Conservation (phyloP, 805 yeast genomes). For the Candida endomychidarum region DNA sequence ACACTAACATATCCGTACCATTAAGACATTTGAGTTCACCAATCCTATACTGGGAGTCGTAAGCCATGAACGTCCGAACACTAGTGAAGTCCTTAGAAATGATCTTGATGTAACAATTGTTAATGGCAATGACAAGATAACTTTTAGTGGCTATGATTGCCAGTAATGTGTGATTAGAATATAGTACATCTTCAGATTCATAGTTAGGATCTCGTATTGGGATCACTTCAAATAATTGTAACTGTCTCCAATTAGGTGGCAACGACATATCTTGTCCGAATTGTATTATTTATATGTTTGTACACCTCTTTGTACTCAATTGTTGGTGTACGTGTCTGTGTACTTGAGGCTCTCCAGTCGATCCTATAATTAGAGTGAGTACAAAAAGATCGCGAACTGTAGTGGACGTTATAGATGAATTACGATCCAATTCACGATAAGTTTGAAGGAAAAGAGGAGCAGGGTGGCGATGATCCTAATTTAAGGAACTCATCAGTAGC, state of each 20-base stretch:
- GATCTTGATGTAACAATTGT: conserved; percentile 53
- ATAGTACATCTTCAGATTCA: conserved; percentile 61
- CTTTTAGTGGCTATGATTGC: conserved; percentile 60
- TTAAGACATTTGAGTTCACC: conserved; percentile 53
- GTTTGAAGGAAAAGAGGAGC: conserved; percentile 16
- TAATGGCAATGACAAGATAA: conserved; percentile 59
- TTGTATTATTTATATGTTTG: neutral
- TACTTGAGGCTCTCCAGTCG: no score
- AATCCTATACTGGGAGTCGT: conserved; percentile 63
- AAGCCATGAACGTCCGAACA: conserved; percentile 56
- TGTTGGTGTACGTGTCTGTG: neutral
- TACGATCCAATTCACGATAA: conserved; percentile 47
- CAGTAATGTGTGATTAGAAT: conserved; percentile 74
- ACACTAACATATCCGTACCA: conserved; percentile 54
- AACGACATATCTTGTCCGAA: conserved; percentile 12
- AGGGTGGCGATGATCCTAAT: neutral
- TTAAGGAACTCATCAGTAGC: no score
- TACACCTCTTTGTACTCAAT: neutral
- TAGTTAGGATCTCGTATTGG: conserved; percentile 84
- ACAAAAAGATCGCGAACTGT: neutral
- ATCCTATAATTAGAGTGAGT: neutral
- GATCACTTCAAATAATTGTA: conserved; percentile 78
- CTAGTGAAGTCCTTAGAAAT: conserved; percentile 51
- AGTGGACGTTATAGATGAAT: conserved; percentile 26
- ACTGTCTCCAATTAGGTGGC: conserved; percentile 50